phyloP scores from a whole-genome alignment of 192 early-diverging fungal species.

The Backusella australiensis region DNA sequence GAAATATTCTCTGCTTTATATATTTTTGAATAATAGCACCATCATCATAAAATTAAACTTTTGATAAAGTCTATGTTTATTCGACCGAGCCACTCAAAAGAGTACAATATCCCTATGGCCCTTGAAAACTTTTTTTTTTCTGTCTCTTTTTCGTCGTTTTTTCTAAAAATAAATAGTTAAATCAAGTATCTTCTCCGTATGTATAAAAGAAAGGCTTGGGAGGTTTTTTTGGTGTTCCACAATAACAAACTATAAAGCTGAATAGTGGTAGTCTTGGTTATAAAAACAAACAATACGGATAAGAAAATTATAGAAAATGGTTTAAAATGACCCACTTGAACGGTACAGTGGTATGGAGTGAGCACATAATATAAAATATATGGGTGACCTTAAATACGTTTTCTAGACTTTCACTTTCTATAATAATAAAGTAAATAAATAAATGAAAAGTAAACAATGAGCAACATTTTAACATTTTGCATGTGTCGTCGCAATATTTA shows the following conservation, averaged over 20 bases:
- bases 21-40: neutral
- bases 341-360: too few species aligned
- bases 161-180: neutral
- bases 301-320: neutral
- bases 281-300: neutral
- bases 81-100: neutral
- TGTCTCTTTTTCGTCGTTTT: neutral
- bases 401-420: neutral
- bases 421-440: neutral
- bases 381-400: neutral
- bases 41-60: neutral
- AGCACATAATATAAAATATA: too few species aligned
- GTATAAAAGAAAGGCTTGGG: neutral
- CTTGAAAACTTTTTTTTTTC: neutral
- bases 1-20: neutral
- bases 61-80: neutral
- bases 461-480: neutral
- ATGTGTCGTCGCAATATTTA: neutral
- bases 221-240: neutral
- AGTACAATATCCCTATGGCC: neutral
- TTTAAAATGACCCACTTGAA: neutral
- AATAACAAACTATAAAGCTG: slow-evolving; percentile 1
- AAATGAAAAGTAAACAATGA: neutral
- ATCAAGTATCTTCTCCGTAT: neutral
- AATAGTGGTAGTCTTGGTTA: neutral